A percentile compares a stretch with the other conserved stretches of the same genome.
Conservation (phyloP, 331 rosid genomes). For the Phaseolus coccineus region DNA sequence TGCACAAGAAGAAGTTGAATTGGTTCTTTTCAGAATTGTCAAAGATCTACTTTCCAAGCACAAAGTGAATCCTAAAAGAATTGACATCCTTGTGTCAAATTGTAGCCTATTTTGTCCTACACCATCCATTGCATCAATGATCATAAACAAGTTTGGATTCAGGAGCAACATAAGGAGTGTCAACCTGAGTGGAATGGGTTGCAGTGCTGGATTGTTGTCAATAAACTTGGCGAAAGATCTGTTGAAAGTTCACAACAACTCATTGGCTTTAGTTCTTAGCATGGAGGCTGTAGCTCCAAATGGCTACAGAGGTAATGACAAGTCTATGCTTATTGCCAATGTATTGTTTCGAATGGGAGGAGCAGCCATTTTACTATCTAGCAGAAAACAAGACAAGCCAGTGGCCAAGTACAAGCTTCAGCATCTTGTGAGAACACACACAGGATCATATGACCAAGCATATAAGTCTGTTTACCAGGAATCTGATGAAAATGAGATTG, state of each 20-base stretch:
- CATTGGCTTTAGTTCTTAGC: constrained; percentile 67
- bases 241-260: constrained; percentile 61
- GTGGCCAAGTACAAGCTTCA: constrained; percentile 66
- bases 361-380: constrained; percentile 72
- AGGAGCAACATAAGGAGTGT: constrained; percentile 64
- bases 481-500: constrained; percentile 54
- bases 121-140: constrained; percentile 72
- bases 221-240: constrained; percentile 71
- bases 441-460: constrained; percentile 63
- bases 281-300: constrained; percentile 71
- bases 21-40: constrained; percentile 63
- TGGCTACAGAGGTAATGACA: constrained; percentile 60
- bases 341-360: constrained; percentile 78
- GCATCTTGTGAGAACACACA: constrained; percentile 66
- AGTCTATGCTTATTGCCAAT: constrained; percentile 70
- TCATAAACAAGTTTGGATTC: constrained; percentile 69
- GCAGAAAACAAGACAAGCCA: constrained; percentile 54
- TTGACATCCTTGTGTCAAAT: constrained; percentile 77
- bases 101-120: constrained; percentile 79
- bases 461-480: constrained; percentile 66
- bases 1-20: constrained; percentile 53
- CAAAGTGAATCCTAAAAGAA: constrained; percentile 61
- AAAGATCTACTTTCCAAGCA: constrained; percentile 59
- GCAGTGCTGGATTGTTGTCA: constrained; percentile 78
- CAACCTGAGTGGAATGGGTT: constrained; percentile 79